A percentile compares a stretch with the other conserved stretches of the same genome.
phyloP scores from a whole-genome alignment of 1,284 basidiomycete genomes.

The Cyathus olla region DNA sequence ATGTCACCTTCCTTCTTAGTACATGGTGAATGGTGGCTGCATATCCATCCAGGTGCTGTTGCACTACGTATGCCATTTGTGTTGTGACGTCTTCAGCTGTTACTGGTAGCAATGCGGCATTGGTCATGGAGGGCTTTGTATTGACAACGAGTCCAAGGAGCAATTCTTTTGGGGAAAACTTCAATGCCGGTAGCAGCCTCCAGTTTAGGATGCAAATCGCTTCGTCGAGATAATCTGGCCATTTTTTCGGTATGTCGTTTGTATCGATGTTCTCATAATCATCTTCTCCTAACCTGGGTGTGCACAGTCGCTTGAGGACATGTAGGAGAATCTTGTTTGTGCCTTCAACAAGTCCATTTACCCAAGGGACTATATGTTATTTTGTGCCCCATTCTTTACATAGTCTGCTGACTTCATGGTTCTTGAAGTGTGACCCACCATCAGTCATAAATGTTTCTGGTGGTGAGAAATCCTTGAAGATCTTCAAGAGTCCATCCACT shows the following conservation, averaged over 20 bases:
- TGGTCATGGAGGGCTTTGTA: slow-evolving; percentile 17
- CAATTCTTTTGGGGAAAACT: slow-evolving; percentile 32
- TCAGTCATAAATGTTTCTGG: slow-evolving; percentile 47
- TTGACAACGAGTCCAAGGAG: slow-evolving; percentile 34
- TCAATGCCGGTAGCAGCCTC: slow-evolving; percentile 7
- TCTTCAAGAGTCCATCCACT: slow-evolving; percentile 18
- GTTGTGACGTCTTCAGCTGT: slow-evolving; percentile 5
- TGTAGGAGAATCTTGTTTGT: slow-evolving; percentile 39
- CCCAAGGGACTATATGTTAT: slow-evolving; percentile 36
- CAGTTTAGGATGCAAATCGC: slow-evolving; percentile 34
- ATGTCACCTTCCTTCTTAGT: slow-evolving; percentile 15
- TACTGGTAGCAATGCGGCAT: neutral
- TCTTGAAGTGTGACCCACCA: slow-evolving; percentile 48
- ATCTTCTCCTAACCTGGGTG: slow-evolving; percentile 35
- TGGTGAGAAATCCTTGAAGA: slow-evolving; percentile 23
- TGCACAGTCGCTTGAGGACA: slow-evolving; percentile 34
- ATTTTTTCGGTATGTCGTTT: slow-evolving; percentile 19
- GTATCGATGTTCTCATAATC: slow-evolving; percentile 6
- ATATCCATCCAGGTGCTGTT: slow-evolving; percentile 30
- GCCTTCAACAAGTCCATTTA: slow-evolving; percentile 45
- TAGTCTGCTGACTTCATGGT: slow-evolving; percentile 30
- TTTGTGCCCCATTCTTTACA: slow-evolving; percentile 26
- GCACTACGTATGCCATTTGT: slow-evolving; percentile 28
- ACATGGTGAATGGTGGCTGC: slow-evolving; percentile 16
- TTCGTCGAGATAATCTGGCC: slow-evolving; percentile 37